Conservation (phyloP, 2,329 filamentous ascomycete genomes). For the Ophiocordyceps robertsii region DNA sequence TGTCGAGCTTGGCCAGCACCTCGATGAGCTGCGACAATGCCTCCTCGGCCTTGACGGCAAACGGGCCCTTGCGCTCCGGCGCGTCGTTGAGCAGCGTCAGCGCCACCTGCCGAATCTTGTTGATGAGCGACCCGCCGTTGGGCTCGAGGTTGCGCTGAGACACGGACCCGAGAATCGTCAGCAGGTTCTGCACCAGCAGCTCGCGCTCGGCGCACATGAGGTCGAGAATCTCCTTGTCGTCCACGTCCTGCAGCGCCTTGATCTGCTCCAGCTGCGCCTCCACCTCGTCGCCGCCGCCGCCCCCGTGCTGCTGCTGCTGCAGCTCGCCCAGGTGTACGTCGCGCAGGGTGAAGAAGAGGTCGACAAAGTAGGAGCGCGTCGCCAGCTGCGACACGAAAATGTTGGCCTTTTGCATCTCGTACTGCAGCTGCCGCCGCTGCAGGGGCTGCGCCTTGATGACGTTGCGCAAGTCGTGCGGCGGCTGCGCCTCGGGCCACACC, state of each 20-base stretch:
- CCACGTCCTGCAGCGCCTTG: conserved; percentile 22
- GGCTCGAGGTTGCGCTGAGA: conserved; percentile 75
- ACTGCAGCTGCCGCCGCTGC: conserved; percentile 50
- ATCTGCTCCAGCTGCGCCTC: neutral
- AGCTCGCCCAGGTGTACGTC: conserved; percentile 46
- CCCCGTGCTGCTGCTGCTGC: conserved; percentile 10
- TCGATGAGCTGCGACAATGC: conserved; percentile 62
- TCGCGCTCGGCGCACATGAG: conserved; percentile 66
- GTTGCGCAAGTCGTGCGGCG: conserved; percentile 35
- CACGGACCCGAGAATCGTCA: conserved; percentile 62
- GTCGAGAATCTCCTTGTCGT: conserved; percentile 37
- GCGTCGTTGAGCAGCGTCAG: conserved; percentile 58
- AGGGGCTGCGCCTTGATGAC: conserved; percentile 33
- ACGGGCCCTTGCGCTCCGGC: conserved; percentile 34
- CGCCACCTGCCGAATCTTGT: conserved; percentile 76
- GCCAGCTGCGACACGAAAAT: conserved; percentile 72
- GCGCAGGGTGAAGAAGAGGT: conserved; percentile 69
- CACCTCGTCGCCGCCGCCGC: neutral
- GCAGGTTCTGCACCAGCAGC: conserved; percentile 66
- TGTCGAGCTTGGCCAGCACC: conserved; percentile 61
- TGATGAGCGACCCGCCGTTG: conserved; percentile 52
- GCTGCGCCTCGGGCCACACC: conserved; percentile 30
- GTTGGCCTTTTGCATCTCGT: conserved; percentile 86
- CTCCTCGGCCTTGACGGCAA: conserved; percentile 49
- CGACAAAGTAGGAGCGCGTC: conserved; percentile 73